Evolutionary conservation across 2,329 filamentous ascomycete species (phyloP), one percentile per base, ranked within the genome.

Genomic region (Colletotrichum orbiculare): DNA sequence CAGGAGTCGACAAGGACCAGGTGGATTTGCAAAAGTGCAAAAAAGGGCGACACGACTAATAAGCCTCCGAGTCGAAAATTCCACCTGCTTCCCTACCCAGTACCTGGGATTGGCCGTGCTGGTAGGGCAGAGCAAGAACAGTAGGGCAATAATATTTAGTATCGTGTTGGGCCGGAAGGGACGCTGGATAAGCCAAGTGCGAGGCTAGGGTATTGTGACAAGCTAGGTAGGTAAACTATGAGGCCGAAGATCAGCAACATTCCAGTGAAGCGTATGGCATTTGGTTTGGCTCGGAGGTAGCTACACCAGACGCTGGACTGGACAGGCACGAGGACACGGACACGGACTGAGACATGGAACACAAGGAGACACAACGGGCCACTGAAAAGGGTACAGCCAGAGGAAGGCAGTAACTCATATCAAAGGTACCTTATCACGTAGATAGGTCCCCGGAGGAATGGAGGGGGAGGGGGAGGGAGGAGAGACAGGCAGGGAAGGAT

Each of bases 171-270:
- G 49, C 38, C 42, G 52, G 42, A 41, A 33, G 37, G 45, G 34
- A 49, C 39, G 43, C 12, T 25, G 25, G 25, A 25, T 25, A 25
- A 25, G 25, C 25, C 25, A 25, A 25, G 25, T 25, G 25, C 25
- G 25, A 25, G 25, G 25, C 25, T 5, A 25, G 25, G 25, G 25
- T 25, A 25, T 25, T 25, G 25, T 46, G 41, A 25, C 37, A 12
- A 12, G 17, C 25, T 12, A 17, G 37, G 15, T n/a, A 43, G 12
- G 37, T 61, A 53, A 56, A 47, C 59, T 66, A 66, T 46, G 47
- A 63, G 9, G 52, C 59, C 53, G 62, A 58, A 66, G 47, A 54
- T 66, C 63, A 66, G 63, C 53, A 37, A 62, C 47, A 49, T 57
- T 55, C 58, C 41, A 39, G 53, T 57, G 53, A 47, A 65, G 62